Evolutionary conservation across 2,329 filamentous ascomycete genomes (phyloP), one percentile per base, ranked within the genome.

Genomic region (Xylaria sp.): DNA sequence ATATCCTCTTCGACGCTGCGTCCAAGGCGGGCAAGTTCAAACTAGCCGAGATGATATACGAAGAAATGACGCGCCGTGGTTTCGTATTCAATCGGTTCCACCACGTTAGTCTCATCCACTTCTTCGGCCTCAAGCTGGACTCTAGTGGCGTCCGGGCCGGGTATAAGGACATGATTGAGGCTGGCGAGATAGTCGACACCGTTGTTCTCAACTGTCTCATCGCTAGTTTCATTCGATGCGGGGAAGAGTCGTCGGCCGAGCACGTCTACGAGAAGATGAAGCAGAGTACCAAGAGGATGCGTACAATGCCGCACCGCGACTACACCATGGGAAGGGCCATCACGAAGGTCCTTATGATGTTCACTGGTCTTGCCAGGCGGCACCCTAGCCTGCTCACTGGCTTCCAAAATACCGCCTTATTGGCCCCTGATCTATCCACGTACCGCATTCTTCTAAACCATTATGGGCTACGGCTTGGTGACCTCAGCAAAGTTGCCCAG

Each of bases 181-280:
- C 86, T 0, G 91, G 92, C 39, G 91, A 97, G 72, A 86, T 97
- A 63, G 86, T 99, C 58, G 93, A 97, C 72, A 92, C 90, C 0
- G 80, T 89, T 2, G 88, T 92, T 11, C 80, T 97, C 72, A 97
- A 97, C 70, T 90, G 89, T 67, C 86, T 97, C 68, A 90, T 97
- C 63, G 81, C 86, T 0, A 87, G 91, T 1, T 81, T 97, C 18
- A 79, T 97, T 49, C 81, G 85, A 58, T 86, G 88, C 11, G 88
- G 88, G 47, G 92, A 99, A 70, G 83, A 88, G 46, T 76, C 80
- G 5, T 87, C 90, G 0, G 94, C 92, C 2, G 86, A 93, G 66
- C 82, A 88, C 61, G 84, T 96, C 9, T 97, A 97, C 68, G 78
- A 85, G 59, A 86, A 87, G 61, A 97, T 99, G 92, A 92, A 92